Percentiles rank a stretch among this genome's conserved stretches.
Evolutionary conservation across 78 protist species (phyloP).

Genomic region (Planoprotostelium fungivorum): DNA sequence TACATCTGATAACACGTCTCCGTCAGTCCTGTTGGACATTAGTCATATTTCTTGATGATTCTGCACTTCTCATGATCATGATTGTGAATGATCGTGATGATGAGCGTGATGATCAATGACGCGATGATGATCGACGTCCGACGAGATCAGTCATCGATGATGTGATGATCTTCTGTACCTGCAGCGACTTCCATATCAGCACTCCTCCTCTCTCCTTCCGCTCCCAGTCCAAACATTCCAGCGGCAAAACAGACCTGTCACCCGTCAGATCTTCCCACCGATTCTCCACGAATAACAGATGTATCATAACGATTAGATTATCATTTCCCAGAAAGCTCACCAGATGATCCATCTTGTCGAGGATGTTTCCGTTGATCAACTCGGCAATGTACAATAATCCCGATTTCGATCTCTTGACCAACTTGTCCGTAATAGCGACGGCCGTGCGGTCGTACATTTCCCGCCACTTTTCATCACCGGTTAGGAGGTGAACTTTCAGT

Average conservation of each 20-base stretch:
- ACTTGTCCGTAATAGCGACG: slow-evolving; percentile 7
- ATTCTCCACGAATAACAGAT: too few relatives aligned
- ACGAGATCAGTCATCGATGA: too few relatives aligned
- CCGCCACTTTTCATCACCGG: slow-evolving; percentile 19
- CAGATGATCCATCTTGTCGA: slow-evolving; percentile 27
- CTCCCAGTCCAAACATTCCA: slow-evolving; percentile 76
- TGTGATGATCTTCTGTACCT: too few relatives aligned
- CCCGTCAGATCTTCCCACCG: neutral
- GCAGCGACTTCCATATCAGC: neutral
- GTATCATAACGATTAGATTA: too few relatives aligned
- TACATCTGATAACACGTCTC: slow-evolving; percentile 12
- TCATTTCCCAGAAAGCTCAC: slow-evolving; percentile 7
- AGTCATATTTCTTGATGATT: too few relatives aligned
- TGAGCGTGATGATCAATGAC: neutral
- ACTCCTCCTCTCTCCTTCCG: neutral
- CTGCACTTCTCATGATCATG: neutral
- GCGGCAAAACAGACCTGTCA: slow-evolving; percentile 74
- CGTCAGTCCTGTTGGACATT: neutral
- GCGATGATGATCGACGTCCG: too few relatives aligned
- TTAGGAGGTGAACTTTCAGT: slow-evolving; percentile 36
- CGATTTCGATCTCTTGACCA: slow-evolving; percentile 12
- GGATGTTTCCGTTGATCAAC: neutral
- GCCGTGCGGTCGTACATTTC: slow-evolving; percentile 44
- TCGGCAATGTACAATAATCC: slow-evolving; percentile 6
- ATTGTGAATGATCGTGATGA: too few relatives aligned